A percentile compares a stretch with the other conserved stretches of the same genome.
Evolutionary conservation across 2,329 filamentous ascomycete genomes (phyloP).

Genomic region (Arthrobotrys pseudoclavata): DNA sequence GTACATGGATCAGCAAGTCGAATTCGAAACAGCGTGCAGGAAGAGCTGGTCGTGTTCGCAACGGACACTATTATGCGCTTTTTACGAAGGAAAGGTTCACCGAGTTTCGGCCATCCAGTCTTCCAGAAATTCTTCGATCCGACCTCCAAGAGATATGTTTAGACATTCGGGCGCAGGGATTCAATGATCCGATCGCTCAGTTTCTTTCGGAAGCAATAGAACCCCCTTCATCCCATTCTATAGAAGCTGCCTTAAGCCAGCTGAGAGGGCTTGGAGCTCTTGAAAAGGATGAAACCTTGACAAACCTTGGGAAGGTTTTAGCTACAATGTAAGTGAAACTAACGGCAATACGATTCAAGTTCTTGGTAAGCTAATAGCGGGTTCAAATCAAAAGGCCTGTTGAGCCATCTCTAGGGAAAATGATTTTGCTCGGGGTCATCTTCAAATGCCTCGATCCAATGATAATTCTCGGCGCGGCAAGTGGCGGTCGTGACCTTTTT

Average conservation of each 20-base stretch:
- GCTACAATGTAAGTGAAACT: constrained; percentile 63
- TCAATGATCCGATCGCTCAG: constrained; percentile 66
- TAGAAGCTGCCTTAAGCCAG: constrained; percentile 66
- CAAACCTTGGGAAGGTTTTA: constrained; percentile 68
- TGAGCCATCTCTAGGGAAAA: constrained; percentile 69
- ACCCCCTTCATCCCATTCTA: constrained; percentile 66
- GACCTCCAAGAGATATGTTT: constrained; percentile 69
- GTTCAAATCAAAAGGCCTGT: constrained; percentile 64
- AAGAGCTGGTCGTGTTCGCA: constrained; percentile 69
- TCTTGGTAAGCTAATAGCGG: constrained; percentile 18
- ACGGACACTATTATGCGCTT: constrained; percentile 70
- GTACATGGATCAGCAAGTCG: constrained; percentile 69
- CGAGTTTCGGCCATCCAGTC: constrained; percentile 62
- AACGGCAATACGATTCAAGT: neutral
- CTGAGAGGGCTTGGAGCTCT: constrained; percentile 68
- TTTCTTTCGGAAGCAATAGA: constrained; percentile 69
- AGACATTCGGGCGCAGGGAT: constrained; percentile 67
- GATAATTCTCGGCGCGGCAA: constrained; percentile 67
- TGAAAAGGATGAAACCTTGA: constrained; percentile 67
- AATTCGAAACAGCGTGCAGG: constrained; percentile 69
- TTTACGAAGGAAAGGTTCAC: constrained; percentile 65
- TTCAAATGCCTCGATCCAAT: constrained; percentile 71
- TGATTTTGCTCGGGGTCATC: constrained; percentile 70
- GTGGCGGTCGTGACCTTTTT: constrained; percentile 65
- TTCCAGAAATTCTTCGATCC: constrained; percentile 67